These are phyloP conservation scores for Trichoderma guizhouense DNA, from an alignment of 2,329 filamentous ascomycete genomes.

Conservation along the genomic window DNA sequence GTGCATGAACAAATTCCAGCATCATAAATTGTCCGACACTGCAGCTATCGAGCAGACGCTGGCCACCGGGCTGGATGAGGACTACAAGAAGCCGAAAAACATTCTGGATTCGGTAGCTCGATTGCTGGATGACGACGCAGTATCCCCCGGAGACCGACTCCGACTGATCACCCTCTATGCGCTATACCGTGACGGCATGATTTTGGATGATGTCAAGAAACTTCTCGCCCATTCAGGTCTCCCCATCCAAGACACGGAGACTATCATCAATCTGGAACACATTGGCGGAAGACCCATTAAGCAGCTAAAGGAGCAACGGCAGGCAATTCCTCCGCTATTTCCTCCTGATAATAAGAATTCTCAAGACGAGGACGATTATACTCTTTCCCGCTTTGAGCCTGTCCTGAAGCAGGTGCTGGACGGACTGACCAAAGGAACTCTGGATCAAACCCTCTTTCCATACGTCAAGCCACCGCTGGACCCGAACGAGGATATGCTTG, in stretches of 20 bases:
- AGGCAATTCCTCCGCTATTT: constrained; percentile 66
- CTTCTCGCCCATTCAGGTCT: constrained; percentile 80
- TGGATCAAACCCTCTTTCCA: constrained; percentile 67
- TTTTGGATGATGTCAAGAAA: constrained; percentile 78
- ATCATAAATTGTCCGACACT: constrained; percentile 79
- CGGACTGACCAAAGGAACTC: constrained; percentile 60
- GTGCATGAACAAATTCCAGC: constrained; percentile 90
- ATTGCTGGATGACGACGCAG: constrained; percentile 79
- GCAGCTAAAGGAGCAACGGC: constrained; percentile 71
- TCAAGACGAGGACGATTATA: constrained; percentile 68
- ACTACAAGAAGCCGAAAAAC: constrained; percentile 86
- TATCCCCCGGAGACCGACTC: constrained; percentile 70
- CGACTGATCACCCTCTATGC: constrained; percentile 83
- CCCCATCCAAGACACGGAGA: constrained; percentile 67
- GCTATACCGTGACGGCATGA: constrained; percentile 79
- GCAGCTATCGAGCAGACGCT: constrained; percentile 86
- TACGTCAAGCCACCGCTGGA: constrained; percentile 69
- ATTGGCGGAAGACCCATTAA: constrained; percentile 72
- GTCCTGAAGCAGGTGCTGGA: constrained; percentile 81
- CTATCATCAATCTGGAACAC: constrained; percentile 74
- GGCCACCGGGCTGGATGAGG: constrained; percentile 89
- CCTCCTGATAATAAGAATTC: constrained; percentile 57
- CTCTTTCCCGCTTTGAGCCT: constrained; percentile 83
- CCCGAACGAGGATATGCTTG: constrained; percentile 55
- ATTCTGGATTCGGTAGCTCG: constrained; percentile 80